Evolutionary conservation across 2,329 filamentous ascomycete species (phyloP), one percentile per base, ranked within the genome.

Genomic region (Cladophialophora chaetospira): DNA sequence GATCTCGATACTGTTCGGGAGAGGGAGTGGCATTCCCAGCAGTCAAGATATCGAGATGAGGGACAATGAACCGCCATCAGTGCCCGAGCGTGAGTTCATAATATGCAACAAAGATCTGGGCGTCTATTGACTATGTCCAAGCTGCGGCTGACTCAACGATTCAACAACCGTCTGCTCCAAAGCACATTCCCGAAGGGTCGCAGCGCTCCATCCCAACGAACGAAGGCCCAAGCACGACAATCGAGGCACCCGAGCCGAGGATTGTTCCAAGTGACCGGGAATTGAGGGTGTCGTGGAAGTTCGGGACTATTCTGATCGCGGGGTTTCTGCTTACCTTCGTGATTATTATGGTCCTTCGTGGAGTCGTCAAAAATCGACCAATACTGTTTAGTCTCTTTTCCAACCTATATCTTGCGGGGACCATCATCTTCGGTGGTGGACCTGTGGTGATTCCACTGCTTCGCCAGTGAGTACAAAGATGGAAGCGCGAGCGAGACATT

Each of bases 341-440:
- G 44, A 65, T 73, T 1, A 68, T 88, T 17, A 80, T 89, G 68
- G 74, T 81, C 13, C 63, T 80, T 0, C 70, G 77, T 66, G 59
- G 71, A 71, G 47, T 72, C 1, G 49, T 79, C 8, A 55, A 69
- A 0, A 38, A 67, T 11, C 72, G 71, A 0, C 75, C 82, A 0
- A 70, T 84, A 0, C 70, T 79, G 0, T 84, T 84, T 63, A 76
- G 79, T 43, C 77, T 91, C 25, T 90, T 91, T 65, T 77, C 85
- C 6, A 90, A 88, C 68, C 81, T 91, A 72, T 89, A 87, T 65
- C 82, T 91, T 0, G 88, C 87, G 0, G 88, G 88, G 0, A 90
- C 87, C 1, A 81, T 86, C 57, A 86, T 85, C 63, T 83, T 86
- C 48, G 84, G 84, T 3, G 84, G 85, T 2, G 84, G 84, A 0